Evolutionary conservation across 2,329 filamentous ascomycete species (phyloP), one percentile per base, ranked within the genome.

Genomic region (Onygenales sp.): DNA sequence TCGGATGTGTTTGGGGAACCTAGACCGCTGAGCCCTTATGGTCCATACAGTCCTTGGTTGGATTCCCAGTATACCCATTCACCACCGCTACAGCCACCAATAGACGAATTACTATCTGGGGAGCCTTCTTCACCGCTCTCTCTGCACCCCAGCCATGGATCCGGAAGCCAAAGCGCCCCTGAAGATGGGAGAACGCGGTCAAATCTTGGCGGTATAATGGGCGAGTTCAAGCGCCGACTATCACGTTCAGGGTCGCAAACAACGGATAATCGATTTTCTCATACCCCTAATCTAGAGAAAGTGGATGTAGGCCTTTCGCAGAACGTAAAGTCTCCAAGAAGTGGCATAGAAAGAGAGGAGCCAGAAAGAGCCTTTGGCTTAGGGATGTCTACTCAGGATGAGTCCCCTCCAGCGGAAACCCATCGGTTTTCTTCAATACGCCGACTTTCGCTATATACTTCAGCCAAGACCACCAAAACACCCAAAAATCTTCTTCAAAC

Each of bases 351-450:
- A 39, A 39, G 2, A 13, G 17, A 39, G 34, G 34, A 49, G 10
- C 33, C 33, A 5, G 34, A 40, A 13, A 39, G 10, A 21, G 2
- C 46, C 14, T 49, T 49, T 39, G 46, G 34, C 32, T 13, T 49
- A 8, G 46, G 46, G 10, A 17, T 49, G 10, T 37, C 33, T 14
- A 27, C 46, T 36, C 46, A 8, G 7, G 46, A 49, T 40, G 46
- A 27, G 39, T 31, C 39, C 17, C 17, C 14, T 39, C 17, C 46
- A 10, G 6, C 36, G 9, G 63, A 65, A 31, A 63, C 61, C 44
- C 65, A 66, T 48, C 63, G 65, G 7, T 65, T 65, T 53, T 68
- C 67, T 11, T 52, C 69, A 40, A 70, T 65, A n/a, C 67, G 68
- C 21, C 65, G 68, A 21, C 65, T 65, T 14, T 71, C 69, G 33